phyloP scores from a whole-genome alignment of 2,329 filamentous ascomycete genomes.

The Exophiala dermatitidis region DNA sequence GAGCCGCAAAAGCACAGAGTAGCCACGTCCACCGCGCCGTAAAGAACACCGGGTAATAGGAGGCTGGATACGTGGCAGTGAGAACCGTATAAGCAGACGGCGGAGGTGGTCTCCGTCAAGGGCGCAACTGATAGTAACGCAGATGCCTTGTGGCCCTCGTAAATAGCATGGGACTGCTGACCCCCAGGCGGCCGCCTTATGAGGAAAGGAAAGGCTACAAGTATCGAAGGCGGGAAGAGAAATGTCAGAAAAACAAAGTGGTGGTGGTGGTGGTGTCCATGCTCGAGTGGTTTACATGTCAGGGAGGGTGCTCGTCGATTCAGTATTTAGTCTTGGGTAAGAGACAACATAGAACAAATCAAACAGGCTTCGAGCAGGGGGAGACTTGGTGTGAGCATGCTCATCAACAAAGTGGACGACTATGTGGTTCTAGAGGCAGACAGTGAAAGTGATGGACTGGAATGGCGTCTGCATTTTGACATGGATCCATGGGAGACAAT shows the following conservation, averaged over 20 bases:
- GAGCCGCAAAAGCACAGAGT: background rate
- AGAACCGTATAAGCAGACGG: background rate
- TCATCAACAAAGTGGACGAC: background rate
- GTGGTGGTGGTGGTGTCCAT: background rate
- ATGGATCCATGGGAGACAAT: constrained; percentile 1
- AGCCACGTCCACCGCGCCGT: background rate
- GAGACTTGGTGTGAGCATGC: background rate
- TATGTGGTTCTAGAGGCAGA: constrained; percentile 1
- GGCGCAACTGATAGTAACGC: background rate
- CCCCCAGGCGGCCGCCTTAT: too few species aligned
- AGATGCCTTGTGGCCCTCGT: background rate
- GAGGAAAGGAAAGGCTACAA: too few species aligned
- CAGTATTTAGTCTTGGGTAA: background rate
- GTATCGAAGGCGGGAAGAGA: background rate
- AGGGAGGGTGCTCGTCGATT: background rate
- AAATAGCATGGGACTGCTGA: background rate
- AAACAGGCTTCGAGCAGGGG: background rate
- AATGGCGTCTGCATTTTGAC: background rate
- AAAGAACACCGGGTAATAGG: background rate
- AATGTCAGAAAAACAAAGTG: background rate
- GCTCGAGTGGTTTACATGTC: background rate
- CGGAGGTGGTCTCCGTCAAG: too few species aligned
- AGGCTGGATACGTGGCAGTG: background rate
- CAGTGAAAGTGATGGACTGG: constrained; percentile 1
- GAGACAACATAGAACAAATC: background rate